These are phyloP conservation scores for Candida anutae DNA, from an alignment of 1,139 yeast species.

Conservation along the genomic window DNA sequence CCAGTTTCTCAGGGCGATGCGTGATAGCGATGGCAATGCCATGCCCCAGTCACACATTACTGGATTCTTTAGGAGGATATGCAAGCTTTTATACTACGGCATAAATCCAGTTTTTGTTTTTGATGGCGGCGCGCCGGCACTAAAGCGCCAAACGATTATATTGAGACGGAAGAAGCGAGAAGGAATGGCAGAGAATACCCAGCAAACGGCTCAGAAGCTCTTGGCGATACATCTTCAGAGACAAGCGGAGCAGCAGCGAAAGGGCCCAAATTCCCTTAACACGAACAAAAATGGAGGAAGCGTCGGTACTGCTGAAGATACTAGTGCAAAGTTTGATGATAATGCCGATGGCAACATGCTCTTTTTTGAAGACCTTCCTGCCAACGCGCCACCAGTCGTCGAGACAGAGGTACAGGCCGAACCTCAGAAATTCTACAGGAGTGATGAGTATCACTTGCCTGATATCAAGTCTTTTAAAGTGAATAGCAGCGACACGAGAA, in stretches of 20 bases:
- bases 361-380: conserved; percentile 36
- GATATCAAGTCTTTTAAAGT: conserved; percentile 37
- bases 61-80: conserved; percentile 90
- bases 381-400: conserved; percentile 3
- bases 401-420: conserved; percentile 3
- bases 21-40: conserved; percentile 79
- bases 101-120: conserved; percentile 91
- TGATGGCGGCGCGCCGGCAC: conserved; percentile 92
- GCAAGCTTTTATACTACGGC: conserved; percentile 84
- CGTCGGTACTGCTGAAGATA: not conserved
- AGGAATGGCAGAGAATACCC: conserved; percentile 64
- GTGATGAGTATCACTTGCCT: conserved; percentile 86
- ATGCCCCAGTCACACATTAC: conserved; percentile 78
- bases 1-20: conserved; percentile 89
- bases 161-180: conserved; percentile 65
- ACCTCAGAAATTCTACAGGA: conserved; percentile 23
- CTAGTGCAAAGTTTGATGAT: too few relatives aligned
- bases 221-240: conserved; percentile 75
- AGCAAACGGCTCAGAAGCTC: conserved; percentile 70
- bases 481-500: conserved; percentile 52
- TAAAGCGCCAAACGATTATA: conserved; percentile 70
- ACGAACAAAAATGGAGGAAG: not conserved
- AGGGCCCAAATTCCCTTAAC: not conserved
- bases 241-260: conserved; percentile 26
- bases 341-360: conserved; percentile 17